Evolutionary conservation across 73 alveolate genomes (phyloP), one percentile per base, ranked within the genome.

Genomic region (Symbiodinium natans): DNA sequence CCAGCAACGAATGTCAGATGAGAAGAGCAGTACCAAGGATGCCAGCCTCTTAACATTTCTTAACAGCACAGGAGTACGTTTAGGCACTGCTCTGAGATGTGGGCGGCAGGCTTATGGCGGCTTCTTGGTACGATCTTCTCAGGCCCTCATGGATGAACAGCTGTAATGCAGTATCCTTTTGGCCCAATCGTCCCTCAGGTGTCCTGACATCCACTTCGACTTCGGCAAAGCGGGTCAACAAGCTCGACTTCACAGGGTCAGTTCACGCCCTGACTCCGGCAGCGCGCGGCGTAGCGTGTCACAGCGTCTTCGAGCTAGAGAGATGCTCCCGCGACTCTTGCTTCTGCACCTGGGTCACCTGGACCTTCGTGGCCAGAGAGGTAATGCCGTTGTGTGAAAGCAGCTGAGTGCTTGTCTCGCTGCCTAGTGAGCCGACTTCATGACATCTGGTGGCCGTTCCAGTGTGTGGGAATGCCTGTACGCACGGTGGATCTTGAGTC

Each of bases 11-110:
- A 56, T 86, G 63, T 43, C 83, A 59, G 41, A 54, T 41, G 94
- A 86, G 82, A 86, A 86, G 71, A 86, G 94, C 40, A 80, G 56
- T 41, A 54, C 94, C 68, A 48, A 54, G 63, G 94, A 86, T 56
- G 94, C n/a, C 38, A 52, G 83, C 83, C 5, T 17, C 52, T 41
- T 27, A 36, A 21, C 19, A 3, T 39, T 21, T 21, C 31, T 25
- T 39, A 40, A 15, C 93, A 41, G 13, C 34, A 11, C 33, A 46
- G 41, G 36, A 29, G 75, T 33, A 36, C 23, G 86, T 11, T 21
- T 46, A 75, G 86, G 46, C 13, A 25, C 2, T 1, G 84, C 2
- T 74, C 29, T 31, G 36, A 31, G 41, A 74, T 39, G 25, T 27
- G 21, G 23, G 40, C 84, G 46, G 38, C 25, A 85, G 93, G 93